Base-by-base conservation (phyloP, 2,329 filamentous ascomycete species). In the Tolypocladium album region DNA sequence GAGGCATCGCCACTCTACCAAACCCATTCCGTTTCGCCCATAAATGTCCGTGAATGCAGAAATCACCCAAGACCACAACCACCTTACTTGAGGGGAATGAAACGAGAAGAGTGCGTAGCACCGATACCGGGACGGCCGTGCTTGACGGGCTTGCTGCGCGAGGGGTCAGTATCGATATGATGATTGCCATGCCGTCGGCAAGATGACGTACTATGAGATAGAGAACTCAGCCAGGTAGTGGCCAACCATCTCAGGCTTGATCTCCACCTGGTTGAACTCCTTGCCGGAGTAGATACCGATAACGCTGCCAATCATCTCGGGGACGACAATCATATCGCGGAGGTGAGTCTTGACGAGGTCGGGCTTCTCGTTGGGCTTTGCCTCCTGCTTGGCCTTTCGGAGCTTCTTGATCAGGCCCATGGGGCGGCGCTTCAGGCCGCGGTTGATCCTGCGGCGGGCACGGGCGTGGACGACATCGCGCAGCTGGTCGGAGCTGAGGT, bases 371-470 rank as follows among this genome's bases (percentile, higher is more conserved):
- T 99, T 99, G 78, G 94, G 94, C 84, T 90, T 91, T 73, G 92
- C 92, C 84, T 96, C 92, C 82, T 96, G 91, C 89, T 97, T 97
- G 71, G 94, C 89, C 87, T 97, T 97, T 80, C 94, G 93, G 75
- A 99, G 91, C 88, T 99, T 99, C 91, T 97, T 97, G 88, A 99
- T 97, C 75, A 99, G 85, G 74, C 94, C 94, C 94, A 99, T 97
- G 74, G 94, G 94, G 86, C 96, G 96, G 85, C 94, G 92, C 90
- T 97, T 99, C 75, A 99, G 89, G 75, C 94, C 94, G 71, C 94
- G 93, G 89, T 97, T 97, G 89, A 99, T 97, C 79, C 95, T 88
- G 80, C 94, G 88, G 78, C 94, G 93, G 77, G 94, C 94, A 79
- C 94, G 94, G 75, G 94, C 94, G 85, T 99, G 94, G 75, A 99